Conservation (phyloP, 495 filamentous ascomycete species). For the Penicillium steckii region DNA sequence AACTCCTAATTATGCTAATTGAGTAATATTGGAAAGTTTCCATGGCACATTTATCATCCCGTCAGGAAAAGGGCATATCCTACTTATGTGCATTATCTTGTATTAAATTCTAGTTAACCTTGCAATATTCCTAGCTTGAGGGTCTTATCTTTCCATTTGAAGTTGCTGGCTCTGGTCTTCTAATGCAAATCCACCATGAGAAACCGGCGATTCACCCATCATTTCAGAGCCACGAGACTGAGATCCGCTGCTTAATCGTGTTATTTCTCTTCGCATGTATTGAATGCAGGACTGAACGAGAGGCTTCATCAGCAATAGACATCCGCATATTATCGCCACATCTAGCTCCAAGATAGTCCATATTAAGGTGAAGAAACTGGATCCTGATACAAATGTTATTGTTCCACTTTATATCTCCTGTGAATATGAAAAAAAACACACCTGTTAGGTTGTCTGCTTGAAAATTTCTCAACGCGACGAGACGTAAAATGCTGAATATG, state of each 20-base stretch:
- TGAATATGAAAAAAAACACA: constrained; percentile 4
- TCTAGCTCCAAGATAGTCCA: constrained; percentile 54
- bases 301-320: constrained; percentile 37
- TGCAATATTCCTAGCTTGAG: too few species aligned
- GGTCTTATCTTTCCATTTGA: neutral
- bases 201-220: neutral
- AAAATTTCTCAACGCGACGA: constrained; percentile 20
- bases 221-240: neutral
- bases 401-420: neutral
- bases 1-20: too few species aligned
- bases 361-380: constrained; percentile 36
- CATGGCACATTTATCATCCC: too few species aligned
- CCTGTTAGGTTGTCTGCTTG: constrained; percentile 19
- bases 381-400: constrained; percentile 4
- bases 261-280: neutral
- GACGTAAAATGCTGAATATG: constrained; percentile 26
- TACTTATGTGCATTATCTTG: too few species aligned
- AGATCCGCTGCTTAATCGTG: neutral
- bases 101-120: too few species aligned
- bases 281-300: constrained; percentile 15
- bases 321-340: constrained; percentile 50
- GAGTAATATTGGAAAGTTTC: too few species aligned
- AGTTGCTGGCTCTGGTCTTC: neutral
- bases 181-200: neutral
- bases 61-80: too few species aligned